phyloP scores from a whole-genome alignment of 2,329 filamentous ascomycete species.

The Alternaria tenuissima region DNA sequence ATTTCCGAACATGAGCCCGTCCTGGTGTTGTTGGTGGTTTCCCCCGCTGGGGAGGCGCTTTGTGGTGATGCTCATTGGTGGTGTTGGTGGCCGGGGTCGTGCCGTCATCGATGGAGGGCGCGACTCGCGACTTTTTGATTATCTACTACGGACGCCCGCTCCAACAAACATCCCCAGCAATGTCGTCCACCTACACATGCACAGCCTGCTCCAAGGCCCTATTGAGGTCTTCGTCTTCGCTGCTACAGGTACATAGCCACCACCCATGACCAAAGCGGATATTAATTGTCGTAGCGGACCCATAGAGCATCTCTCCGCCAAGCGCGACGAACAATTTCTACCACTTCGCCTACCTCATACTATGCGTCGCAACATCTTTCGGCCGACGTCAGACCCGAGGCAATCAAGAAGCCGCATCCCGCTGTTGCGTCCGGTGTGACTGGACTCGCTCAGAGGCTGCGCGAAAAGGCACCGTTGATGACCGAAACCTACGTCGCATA shows the following conservation, averaged over 20 bases:
- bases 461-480: constrained; percentile 44
- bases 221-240: constrained; percentile 21
- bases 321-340: constrained; percentile 36
- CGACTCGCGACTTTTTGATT: constrained; percentile 40
- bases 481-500: constrained; percentile 79
- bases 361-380: constrained; percentile 31
- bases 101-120: constrained; percentile 45
- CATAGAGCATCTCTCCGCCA: constrained; percentile 27
- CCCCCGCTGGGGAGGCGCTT: constrained; percentile 7
- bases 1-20: neutral
- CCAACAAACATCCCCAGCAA: constrained; percentile 27
- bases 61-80: constrained; percentile 21
- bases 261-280: neutral
- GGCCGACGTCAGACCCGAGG: constrained; percentile 25
- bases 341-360: constrained; percentile 31
- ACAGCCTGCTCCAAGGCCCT: constrained; percentile 45
- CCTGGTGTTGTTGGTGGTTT: constrained; percentile 7
- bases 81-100: constrained; percentile 28
- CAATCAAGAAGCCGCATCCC: constrained; percentile 29
- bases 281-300: constrained; percentile 35
- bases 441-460: constrained; percentile 40
- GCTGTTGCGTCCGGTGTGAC: constrained; percentile 24
- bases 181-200: constrained; percentile 50
- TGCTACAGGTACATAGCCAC: constrained; percentile 30
- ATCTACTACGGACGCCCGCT: constrained; percentile 9